Percentiles rank a stretch among this genome's conserved stretches.
Conservation (phyloP, 306 rosid species). For the Argentina anserina region DNA sequence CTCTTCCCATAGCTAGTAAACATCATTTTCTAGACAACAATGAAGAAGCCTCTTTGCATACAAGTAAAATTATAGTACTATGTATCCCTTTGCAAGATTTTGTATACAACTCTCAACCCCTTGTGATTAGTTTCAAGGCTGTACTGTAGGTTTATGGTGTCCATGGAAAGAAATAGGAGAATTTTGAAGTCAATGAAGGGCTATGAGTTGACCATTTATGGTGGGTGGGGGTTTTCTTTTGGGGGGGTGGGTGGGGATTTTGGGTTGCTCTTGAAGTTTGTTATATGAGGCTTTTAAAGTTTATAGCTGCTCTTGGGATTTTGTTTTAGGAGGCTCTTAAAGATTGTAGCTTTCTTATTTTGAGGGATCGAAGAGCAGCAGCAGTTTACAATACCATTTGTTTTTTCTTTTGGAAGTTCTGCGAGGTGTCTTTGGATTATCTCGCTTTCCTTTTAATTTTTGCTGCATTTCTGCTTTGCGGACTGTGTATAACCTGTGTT, state of each 20-base stretch:
- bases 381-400: not conserved
- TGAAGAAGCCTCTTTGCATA: not conserved
- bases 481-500: not conserved
- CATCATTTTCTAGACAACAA: not conserved
- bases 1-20: not conserved
- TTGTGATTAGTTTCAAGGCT: not conserved
- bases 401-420: not conserved
- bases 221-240: too few relatives aligned
- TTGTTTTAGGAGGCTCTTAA: not conserved
- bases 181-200: not conserved
- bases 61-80: not conserved
- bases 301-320: not conserved
- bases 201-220: not conserved
- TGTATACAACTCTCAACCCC: not conserved
- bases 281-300: not conserved
- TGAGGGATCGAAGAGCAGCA: not conserved
- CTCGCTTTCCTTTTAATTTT: not conserved
- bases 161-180: not conserved
- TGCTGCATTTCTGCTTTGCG: not conserved
- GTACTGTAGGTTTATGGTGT: not conserved
- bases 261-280: not conserved
- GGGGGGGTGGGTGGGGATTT: not conserved
- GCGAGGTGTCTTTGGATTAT: not conserved
- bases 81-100: not conserved
- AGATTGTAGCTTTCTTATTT: not conserved